Conservation (phyloP, 306 rosid genomes). For the Luffa acutangula region DNA sequence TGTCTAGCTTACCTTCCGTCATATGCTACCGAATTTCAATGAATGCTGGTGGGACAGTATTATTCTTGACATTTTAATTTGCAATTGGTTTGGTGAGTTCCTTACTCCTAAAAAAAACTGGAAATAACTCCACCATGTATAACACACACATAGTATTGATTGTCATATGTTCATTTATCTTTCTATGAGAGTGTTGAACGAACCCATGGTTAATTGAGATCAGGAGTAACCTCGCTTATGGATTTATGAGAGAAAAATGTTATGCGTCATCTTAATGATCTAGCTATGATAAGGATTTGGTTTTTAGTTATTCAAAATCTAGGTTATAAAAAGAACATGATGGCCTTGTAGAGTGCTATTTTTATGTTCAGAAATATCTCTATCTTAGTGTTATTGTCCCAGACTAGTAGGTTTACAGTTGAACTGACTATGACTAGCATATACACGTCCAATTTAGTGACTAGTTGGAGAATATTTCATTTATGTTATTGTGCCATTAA, state of each 20-base stretch:
- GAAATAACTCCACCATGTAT: not conserved
- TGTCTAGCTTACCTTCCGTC: conserved; percentile 86
- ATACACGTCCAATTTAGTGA: not conserved
- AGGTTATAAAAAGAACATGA: not conserved
- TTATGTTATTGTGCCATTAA: not conserved
- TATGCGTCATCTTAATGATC: not conserved
- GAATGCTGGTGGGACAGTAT: conserved; percentile 99
- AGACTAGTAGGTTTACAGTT: not conserved
- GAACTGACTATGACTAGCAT: not conserved
- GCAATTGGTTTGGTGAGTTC: conserved; percentile 98
- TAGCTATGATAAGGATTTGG: not conserved
- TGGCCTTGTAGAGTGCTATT: not conserved
- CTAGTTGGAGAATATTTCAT: not conserved
- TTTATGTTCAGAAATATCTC: not conserved
- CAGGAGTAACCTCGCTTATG: not conserved
- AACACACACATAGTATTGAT: not conserved
- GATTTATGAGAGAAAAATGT: not conserved
- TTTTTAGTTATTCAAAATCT: not conserved
- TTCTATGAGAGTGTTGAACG: not conserved
- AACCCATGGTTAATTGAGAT: not conserved
- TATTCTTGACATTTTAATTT: conserved; percentile 81
- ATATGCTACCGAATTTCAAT: conserved; percentile 94
- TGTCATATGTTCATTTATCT: not conserved
- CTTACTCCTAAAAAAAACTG: not conserved
- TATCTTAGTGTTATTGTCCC: not conserved